These are phyloP conservation scores for Fomitiporia mediterranea DNA, from an alignment of 1,284 basidiomycete species.

Conservation along the genomic window DNA sequence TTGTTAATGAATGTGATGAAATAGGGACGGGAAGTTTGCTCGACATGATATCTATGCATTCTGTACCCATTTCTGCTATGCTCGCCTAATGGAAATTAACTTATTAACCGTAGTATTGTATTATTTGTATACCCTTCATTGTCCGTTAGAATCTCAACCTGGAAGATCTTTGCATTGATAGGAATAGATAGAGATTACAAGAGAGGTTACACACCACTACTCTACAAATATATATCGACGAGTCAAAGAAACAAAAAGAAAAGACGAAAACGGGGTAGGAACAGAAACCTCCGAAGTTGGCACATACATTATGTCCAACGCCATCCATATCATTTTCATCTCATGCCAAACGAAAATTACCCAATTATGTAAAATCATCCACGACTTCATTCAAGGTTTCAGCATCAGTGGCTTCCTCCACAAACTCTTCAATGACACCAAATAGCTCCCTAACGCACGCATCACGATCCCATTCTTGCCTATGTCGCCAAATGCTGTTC, in stretches of 20 bases:
- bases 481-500: slow-evolving; percentile 74
- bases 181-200: slow-evolving; percentile 19
- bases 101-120: too few relatives aligned
- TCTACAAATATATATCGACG: slow-evolving; percentile 3
- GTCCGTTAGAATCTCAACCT: too few relatives aligned
- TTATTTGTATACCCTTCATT: too few relatives aligned
- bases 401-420: slow-evolving; percentile 46
- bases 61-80: too few relatives aligned
- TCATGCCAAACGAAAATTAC: background rate
- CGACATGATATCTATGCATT: too few relatives aligned
- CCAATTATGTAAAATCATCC: background rate
- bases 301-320: too few relatives aligned
- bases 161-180: slow-evolving; percentile 13
- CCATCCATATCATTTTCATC: background rate
- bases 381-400: slow-evolving; percentile 16
- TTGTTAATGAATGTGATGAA: too few relatives aligned
- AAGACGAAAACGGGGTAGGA: background rate
- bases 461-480: slow-evolving; percentile 81
- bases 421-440: slow-evolving; percentile 52
- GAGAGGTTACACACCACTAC: background rate
- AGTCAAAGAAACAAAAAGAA: background rate
- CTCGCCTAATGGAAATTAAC: too few relatives aligned
- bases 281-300: background rate
- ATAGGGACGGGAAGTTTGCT: too few relatives aligned
- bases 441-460: slow-evolving; percentile 56